Evolutionary conservation across 768 basidiomycete species (phyloP), one percentile per base, ranked within the genome.

Genomic region (Hericium rajendrae): DNA sequence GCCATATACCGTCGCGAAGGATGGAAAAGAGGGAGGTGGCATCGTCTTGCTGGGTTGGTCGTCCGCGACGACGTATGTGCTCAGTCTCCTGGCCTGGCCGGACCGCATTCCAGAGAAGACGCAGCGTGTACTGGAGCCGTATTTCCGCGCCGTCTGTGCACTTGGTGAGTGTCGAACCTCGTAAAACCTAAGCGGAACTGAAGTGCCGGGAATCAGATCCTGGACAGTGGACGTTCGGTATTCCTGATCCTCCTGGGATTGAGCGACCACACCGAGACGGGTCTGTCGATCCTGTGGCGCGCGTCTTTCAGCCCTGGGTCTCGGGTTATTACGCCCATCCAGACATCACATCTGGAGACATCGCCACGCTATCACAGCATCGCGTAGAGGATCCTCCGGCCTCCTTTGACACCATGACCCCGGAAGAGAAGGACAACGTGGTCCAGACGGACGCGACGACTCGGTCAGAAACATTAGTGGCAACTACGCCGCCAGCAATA

Each of bases 241-340:
- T 62, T 15, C 57, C 56, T 16, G 56, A 41, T 18, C 40, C 56
- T n/a, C n/a, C n/a, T n/a, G n/a, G n/a, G n/a, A n/a, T n/a, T n/a
- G n/a, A n/a, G n/a, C n/a, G n/a, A n/a, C n/a, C n/a, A n/a, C n/a
- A n/a, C n/a, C 39, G 51, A 11, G 61, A 60, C 22, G 15, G 41
- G 38, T 53, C 51, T 8, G 39, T 55, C 18, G 59, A 59, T 39
- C 43, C 54, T 38, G 49, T 40, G n/a, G 37, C 56, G 13, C 61
- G 61, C 26, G 56, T 60, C 40, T 62, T 62, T 51, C 46, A 60
- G 16, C 53, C 56, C 2, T 62, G 61, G 61, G 59, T 60, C 2
- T 62, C 61, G 24, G 54, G 59, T 9, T 62, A 62, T 37, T 62
- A 62, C 54, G 51, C 59, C 5, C 61, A 62, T 26, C 41, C 59